Conservation (phyloP, 352 stramenopile genomes). For the Achlya hypogyna region DNA sequence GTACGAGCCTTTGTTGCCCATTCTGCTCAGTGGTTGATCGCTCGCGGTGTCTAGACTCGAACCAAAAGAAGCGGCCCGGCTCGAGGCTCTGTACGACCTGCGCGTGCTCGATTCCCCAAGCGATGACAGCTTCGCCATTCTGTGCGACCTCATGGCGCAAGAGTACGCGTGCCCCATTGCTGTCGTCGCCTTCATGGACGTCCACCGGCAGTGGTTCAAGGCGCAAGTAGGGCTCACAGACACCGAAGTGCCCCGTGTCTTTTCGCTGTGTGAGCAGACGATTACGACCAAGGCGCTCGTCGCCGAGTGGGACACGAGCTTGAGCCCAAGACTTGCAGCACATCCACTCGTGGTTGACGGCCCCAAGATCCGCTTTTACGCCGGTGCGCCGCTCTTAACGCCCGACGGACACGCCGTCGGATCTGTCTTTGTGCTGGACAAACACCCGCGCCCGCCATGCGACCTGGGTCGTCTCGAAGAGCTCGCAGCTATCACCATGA, state of each 20-base stretch:
- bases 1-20: background rate
- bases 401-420: constrained; percentile 67
- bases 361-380: constrained; percentile 73
- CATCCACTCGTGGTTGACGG: constrained; percentile 72
- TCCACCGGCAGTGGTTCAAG: constrained; percentile 82
- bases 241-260: constrained; percentile 67
- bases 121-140: constrained; percentile 79
- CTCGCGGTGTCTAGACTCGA: background rate
- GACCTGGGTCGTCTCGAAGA: background rate
- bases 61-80: background rate
- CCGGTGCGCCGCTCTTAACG: constrained; percentile 68
- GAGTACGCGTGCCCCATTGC: constrained; percentile 82
- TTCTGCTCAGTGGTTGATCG: background rate
- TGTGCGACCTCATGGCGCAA: constrained; percentile 75
- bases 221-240: constrained; percentile 71
- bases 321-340: constrained; percentile 64
- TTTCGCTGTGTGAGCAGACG: constrained; percentile 68
- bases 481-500: background rate
- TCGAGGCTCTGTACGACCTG: background rate
- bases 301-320: constrained; percentile 69
- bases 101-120: constrained; percentile 64
- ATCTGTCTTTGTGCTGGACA: constrained; percentile 76
- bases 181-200: constrained; percentile 74
- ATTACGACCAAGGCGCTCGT: constrained; percentile 70
- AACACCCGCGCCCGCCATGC: background rate